These are phyloP conservation scores for Lanmaoa pseudosensibilis DNA, from an alignment of 768 basidiomycete species.

Conservation along the genomic window DNA sequence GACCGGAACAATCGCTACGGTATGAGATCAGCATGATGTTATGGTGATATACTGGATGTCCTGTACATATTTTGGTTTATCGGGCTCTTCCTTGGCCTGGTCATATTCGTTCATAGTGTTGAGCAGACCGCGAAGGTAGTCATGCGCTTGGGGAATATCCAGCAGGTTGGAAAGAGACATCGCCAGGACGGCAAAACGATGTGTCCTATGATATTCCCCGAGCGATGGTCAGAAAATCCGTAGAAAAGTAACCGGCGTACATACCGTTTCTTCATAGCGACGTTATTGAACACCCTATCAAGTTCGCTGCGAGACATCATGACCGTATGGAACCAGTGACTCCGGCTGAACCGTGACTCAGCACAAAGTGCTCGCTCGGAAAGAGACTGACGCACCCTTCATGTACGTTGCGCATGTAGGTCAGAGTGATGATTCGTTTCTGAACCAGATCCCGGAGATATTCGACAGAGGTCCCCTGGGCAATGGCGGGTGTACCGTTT, in stretches of 20 bases:
- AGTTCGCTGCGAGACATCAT: slow-evolving; percentile 73
- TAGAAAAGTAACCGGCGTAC: slow-evolving; percentile 15
- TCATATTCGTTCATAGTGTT: slow-evolving; percentile 78
- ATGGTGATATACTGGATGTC: background rate
- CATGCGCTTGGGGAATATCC: slow-evolving; percentile 77
- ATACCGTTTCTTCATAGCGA: slow-evolving; percentile 77
- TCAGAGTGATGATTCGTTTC: slow-evolving; percentile 83
- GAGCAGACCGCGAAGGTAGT: slow-evolving; percentile 73
- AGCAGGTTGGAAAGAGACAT: slow-evolving; percentile 83
- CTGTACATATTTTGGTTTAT: slow-evolving; percentile 69
- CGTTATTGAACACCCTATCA: slow-evolving; percentile 70
- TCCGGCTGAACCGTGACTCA: slow-evolving; percentile 47
- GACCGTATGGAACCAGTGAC: slow-evolving; percentile 89
- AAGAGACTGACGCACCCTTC: slow-evolving; percentile 63
- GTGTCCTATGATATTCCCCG: slow-evolving; percentile 51
- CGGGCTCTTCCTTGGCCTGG: slow-evolving; percentile 52
- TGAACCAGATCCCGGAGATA: slow-evolving; percentile 76
- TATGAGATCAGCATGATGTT: slow-evolving; percentile 9
- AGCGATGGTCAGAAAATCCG: background rate
- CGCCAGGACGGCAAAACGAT: slow-evolving; percentile 80
- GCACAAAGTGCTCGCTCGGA: background rate
- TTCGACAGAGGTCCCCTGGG: slow-evolving; percentile 73
- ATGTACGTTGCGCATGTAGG: slow-evolving; percentile 81
- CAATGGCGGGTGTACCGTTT: slow-evolving; percentile 28
- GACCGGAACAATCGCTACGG: slow-evolving; percentile 58